Percentiles rank a stretch among this genome's conserved stretches.
Conservation (phyloP, 2,329 filamentous ascomycete species). For the Clarireedia hainanense region DNA sequence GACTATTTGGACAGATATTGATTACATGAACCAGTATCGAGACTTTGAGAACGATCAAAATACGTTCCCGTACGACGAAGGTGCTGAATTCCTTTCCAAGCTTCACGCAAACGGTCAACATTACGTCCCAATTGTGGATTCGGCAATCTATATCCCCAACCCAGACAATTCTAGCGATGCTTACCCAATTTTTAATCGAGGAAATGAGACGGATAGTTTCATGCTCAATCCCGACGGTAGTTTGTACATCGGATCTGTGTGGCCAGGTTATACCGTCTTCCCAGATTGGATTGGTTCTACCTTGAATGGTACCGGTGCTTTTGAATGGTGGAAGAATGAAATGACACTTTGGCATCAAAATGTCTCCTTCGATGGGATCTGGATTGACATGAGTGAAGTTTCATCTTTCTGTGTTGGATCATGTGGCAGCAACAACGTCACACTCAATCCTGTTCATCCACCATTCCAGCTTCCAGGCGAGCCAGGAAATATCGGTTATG, state of each 20-base stretch:
- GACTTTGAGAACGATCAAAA: slow-evolving; percentile 55
- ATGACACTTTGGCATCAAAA: slow-evolving; percentile 48
- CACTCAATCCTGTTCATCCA: slow-evolving; percentile 61
- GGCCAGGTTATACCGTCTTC: slow-evolving; percentile 63
- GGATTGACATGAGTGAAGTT: slow-evolving; percentile 54
- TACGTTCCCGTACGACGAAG: slow-evolving; percentile 48
- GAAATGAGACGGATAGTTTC: slow-evolving; percentile 45
- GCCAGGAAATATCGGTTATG: slow-evolving; percentile 47
- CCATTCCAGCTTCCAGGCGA: slow-evolving; percentile 59
- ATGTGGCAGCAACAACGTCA: slow-evolving; percentile 58
- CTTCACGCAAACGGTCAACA: slow-evolving; percentile 59
- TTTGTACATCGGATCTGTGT: slow-evolving; percentile 55
- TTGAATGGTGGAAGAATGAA: slow-evolving; percentile 61
- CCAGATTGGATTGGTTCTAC: slow-evolving; percentile 62
- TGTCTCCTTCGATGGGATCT: slow-evolving; percentile 44
- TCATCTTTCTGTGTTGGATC: slow-evolving; percentile 62
- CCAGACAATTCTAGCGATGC: slow-evolving; percentile 59
- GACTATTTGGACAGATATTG: slow-evolving; percentile 62
- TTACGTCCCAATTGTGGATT: slow-evolving; percentile 61
- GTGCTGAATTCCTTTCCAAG: slow-evolving; percentile 50
- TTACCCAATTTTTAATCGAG: slow-evolving; percentile 54
- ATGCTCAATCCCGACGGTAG: slow-evolving; percentile 52
- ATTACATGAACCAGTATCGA: slow-evolving; percentile 57
- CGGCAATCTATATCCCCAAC: slow-evolving; percentile 62
- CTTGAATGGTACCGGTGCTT: slow-evolving; percentile 53